phyloP scores from a whole-genome alignment of 805 yeast genomes.

The Metschnikowia dekortorum region DNA sequence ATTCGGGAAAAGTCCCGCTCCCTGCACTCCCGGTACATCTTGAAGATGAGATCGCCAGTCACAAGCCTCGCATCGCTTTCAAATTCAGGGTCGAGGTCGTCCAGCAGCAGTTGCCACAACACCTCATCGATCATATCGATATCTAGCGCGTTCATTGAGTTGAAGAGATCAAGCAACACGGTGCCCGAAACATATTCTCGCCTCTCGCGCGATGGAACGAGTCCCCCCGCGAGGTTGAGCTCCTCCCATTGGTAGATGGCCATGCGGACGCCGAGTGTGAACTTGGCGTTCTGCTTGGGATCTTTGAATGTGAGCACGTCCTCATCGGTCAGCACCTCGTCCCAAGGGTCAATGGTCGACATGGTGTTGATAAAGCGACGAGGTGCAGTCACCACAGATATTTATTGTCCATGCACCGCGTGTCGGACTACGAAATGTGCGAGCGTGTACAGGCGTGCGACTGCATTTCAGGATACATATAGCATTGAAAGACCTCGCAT shows the following conservation, averaged over 20 bases:
- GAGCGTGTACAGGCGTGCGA: no score
- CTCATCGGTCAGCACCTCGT: slow-evolving; percentile 50
- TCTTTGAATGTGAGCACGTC: slow-evolving; percentile 43
- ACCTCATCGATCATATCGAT: slow-evolving; percentile 79
- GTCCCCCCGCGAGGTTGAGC: slow-evolving; percentile 95
- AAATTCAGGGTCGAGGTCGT: slow-evolving; percentile 84
- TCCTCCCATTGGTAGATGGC: slow-evolving; percentile 86
- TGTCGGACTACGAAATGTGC: no score
- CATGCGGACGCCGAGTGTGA: slow-evolving; percentile 92
- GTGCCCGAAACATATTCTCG: slow-evolving; percentile 92
- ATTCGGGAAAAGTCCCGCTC: slow-evolving; percentile 49
- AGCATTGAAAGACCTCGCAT: no score
- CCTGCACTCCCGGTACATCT: slow-evolving; percentile 61
- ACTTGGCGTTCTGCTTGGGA: slow-evolving; percentile 72
- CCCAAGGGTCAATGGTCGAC: slow-evolving; percentile 41
- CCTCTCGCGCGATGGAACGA: slow-evolving; percentile 82
- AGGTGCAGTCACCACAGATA: neutral
- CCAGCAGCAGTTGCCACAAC: slow-evolving; percentile 83
- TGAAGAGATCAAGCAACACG: slow-evolving; percentile 67
- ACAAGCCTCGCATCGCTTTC: slow-evolving; percentile 86
- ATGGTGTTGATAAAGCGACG: slow-evolving; percentile 11
- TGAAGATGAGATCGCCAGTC: slow-evolving; percentile 63
- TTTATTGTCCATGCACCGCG: no score
- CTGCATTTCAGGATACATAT: no score
- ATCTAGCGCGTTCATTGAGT: slow-evolving; percentile 58